Conservation (phyloP, 306 rosid species). For the Acacia melanoxylon region DNA sequence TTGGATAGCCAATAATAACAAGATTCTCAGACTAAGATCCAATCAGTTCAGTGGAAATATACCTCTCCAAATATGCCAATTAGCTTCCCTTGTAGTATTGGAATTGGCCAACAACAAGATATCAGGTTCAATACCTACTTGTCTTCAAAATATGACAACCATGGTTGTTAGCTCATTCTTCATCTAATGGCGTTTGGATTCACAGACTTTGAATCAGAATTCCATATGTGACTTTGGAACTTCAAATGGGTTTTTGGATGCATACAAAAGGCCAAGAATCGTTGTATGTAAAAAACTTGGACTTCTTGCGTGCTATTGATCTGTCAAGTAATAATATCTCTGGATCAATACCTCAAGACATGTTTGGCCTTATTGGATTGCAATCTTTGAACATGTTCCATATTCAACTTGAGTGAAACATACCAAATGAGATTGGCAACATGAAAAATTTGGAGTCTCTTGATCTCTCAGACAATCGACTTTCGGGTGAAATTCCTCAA, state of each 20-base stretch:
- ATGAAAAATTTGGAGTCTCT: neutral
- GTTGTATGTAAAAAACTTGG: too few species aligned
- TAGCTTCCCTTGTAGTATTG: neutral
- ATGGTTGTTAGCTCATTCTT: too few species aligned
- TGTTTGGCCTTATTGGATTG: neutral
- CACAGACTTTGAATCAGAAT: neutral
- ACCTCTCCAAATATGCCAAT: slow-evolving; percentile 1
- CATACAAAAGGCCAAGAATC: neutral
- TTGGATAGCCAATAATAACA: neutral
- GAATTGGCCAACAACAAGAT: slow-evolving; percentile 10
- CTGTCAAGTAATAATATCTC: slow-evolving; percentile 20
- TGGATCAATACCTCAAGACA: neutral
- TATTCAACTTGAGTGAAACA: neutral
- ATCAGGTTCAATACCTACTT: slow-evolving; percentile 25
- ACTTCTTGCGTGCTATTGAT: neutral
- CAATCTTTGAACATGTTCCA: neutral
- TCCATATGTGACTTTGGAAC: too few species aligned
- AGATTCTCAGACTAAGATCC: neutral
- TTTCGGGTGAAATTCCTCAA: neutral
- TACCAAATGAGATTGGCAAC: neutral
- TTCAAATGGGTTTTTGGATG: too few species aligned
- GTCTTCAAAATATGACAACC: too few species aligned
- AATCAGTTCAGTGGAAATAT: slow-evolving; percentile 12
- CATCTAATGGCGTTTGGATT: neutral
- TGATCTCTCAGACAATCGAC: neutral